Conservation (phyloP, 2,329 filamentous ascomycete genomes). For the Penicillium expansum region DNA sequence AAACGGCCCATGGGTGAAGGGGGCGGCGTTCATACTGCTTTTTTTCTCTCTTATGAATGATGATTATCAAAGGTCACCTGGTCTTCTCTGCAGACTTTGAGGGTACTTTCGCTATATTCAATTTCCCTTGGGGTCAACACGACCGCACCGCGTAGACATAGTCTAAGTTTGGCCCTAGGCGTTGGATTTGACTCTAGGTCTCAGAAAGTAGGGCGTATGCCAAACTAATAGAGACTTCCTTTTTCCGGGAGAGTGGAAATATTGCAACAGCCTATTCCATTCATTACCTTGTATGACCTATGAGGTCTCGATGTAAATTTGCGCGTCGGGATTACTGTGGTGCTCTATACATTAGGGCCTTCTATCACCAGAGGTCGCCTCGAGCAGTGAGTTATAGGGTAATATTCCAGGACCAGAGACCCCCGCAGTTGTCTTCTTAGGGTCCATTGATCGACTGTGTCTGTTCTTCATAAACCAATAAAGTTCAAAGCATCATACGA, state of each 20-base stretch:
- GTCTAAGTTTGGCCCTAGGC: not conserved
- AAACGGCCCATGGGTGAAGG: conserved; percentile 3
- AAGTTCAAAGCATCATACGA: not conserved
- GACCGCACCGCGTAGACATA: not conserved
- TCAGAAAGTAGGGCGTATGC: not conserved
- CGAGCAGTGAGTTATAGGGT: not conserved
- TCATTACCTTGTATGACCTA: not conserved
- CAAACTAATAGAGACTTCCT: not conserved
- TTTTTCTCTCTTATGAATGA: conserved; percentile 19
- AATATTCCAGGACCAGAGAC: not conserved
- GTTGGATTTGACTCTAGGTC: not conserved
- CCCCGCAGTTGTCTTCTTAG: not conserved
- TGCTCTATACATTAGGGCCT: too few relatives aligned
- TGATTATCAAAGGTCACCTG: conserved; percentile 18
- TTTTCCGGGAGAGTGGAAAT: too few relatives aligned
- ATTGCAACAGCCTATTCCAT: too few relatives aligned
- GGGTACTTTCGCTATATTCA: conserved; percentile 8
- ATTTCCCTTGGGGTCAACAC: not conserved
- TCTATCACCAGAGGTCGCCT: too few relatives aligned
- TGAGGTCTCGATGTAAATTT: not conserved
- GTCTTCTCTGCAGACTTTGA: conserved; percentile 3
- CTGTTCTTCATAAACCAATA: not conserved
- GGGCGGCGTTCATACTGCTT: conserved; percentile 12
- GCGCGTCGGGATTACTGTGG: not conserved
- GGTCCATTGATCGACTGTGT: not conserved